Conservation (phyloP, 306 rosid genomes). For the Mimosa pudica region DNA sequence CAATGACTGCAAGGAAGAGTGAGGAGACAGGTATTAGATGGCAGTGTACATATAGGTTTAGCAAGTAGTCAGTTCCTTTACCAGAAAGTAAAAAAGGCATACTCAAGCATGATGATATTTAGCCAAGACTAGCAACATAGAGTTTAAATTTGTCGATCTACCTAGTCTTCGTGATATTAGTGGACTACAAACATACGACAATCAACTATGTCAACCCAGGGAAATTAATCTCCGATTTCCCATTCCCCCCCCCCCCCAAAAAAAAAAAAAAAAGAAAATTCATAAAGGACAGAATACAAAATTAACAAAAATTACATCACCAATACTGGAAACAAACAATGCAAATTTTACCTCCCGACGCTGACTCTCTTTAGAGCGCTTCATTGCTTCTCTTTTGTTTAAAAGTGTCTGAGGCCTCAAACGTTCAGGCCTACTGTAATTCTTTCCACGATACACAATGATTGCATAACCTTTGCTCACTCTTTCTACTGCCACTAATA, state of each 20-base stretch:
- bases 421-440: conserved; percentile 71
- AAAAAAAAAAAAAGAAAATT: not conserved
- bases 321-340: conserved; percentile 12
- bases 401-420: conserved; percentile 87
- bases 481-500: conserved; percentile 80
- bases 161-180: conserved; percentile 18
- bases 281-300: conserved; percentile 30
- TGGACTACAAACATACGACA: conserved; percentile 13
- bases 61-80: conserved; percentile 21
- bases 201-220: not conserved
- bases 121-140: conserved; percentile 18
- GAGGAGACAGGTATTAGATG: conserved; percentile 37
- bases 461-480: conserved; percentile 78
- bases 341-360: conserved; percentile 69
- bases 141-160: conserved; percentile 25
- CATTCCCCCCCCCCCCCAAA: not conserved
- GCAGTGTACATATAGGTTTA: conserved; percentile 20
- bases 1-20: conserved; percentile 68
- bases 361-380: conserved; percentile 80
- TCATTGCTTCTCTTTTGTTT: conserved; percentile 72
- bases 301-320: conserved; percentile 16
- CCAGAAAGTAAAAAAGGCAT: not conserved
- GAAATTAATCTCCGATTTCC: not conserved
- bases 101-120: conserved; percentile 7
- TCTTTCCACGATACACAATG: conserved; percentile 93